Percentiles rank a stretch among this genome's conserved stretches.
These are phyloP conservation scores for Aspergillus ellipticus DNA, from an alignment of 495 filamentous ascomycete species.

Conservation along the genomic window DNA sequence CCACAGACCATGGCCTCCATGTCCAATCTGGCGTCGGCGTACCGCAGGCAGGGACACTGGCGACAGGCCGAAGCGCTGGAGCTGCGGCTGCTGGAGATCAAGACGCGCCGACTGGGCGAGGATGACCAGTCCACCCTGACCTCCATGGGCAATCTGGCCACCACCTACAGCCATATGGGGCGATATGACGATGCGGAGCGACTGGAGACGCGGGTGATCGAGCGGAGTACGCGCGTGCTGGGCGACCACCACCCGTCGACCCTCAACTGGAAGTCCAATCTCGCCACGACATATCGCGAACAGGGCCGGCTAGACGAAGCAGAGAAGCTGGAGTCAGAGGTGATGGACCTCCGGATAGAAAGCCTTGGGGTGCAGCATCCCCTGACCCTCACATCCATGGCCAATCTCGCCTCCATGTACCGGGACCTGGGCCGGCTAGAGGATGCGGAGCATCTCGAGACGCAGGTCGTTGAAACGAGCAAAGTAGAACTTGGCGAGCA, in stretches of 20 bases:
- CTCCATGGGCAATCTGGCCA: slow-evolving; percentile 20
- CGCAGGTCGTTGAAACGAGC: slow-evolving; percentile 13
- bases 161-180: slow-evolving; percentile 25
- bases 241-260: slow-evolving; percentile 20
- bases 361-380: slow-evolving; percentile 35
- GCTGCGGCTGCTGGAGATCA: slow-evolving; percentile 24
- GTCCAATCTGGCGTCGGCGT: slow-evolving; percentile 26
- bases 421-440: slow-evolving; percentile 20
- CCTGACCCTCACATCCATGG: slow-evolving; percentile 31
- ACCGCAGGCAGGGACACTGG: slow-evolving; percentile 25
- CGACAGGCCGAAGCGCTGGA: slow-evolving; percentile 25
- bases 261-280: slow-evolving; percentile 23
- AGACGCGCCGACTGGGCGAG: slow-evolving; percentile 1
- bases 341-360: slow-evolving; percentile 12
- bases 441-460: slow-evolving; percentile 27
- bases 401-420: slow-evolving; percentile 9
- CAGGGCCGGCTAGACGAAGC: slow-evolving; percentile 28
- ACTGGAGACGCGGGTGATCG: slow-evolving; percentile 23
- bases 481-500: slow-evolving; percentile 12
- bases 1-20: slow-evolving; percentile 26
- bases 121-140: slow-evolving; percentile 26
- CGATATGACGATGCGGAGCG: slow-evolving; percentile 28
- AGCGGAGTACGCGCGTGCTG: slow-evolving; percentile 5
- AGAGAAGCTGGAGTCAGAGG: slow-evolving; percentile 18
- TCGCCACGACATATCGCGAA: slow-evolving; percentile 12